A percentile compares a stretch with the other conserved stretches of the same genome.
These are phyloP conservation scores for Monilinia aucupariae DNA, from an alignment of 2,329 filamentous ascomycete species.

Conservation along the genomic window DNA sequence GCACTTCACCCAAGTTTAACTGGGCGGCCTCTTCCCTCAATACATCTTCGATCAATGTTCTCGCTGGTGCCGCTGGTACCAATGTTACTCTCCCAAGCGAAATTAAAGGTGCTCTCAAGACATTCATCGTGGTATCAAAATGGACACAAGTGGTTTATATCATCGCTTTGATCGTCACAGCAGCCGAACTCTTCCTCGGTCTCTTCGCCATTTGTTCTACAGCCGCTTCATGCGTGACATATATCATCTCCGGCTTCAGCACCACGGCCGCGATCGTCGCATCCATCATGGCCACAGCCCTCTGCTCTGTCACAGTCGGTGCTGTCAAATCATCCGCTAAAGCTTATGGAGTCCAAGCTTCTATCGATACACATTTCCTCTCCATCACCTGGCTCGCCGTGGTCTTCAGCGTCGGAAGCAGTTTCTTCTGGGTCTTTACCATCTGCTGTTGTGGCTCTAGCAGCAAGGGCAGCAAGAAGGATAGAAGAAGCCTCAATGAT, in stretches of 20 bases:
- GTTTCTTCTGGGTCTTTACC: slow-evolving; percentile 86
- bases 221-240: slow-evolving; percentile 75
- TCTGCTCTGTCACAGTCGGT: slow-evolving; percentile 64
- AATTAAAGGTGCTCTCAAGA: slow-evolving; percentile 61
- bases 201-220: slow-evolving; percentile 79
- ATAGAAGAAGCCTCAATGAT: slow-evolving; percentile 23
- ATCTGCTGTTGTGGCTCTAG: slow-evolving; percentile 71
- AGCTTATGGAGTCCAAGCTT: slow-evolving; percentile 63
- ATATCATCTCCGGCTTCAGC: slow-evolving; percentile 64
- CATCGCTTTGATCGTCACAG: slow-evolving; percentile 64
- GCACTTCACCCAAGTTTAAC: slow-evolving; percentile 65
- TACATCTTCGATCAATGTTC: slow-evolving; percentile 54
- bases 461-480: slow-evolving; percentile 21
- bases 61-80: slow-evolving; percentile 42
- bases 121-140: slow-evolving; percentile 67
- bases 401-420: slow-evolving; percentile 67
- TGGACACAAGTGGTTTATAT: slow-evolving; percentile 83
- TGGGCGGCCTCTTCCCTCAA: slow-evolving; percentile 73
- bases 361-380: slow-evolving; percentile 65
- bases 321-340: slow-evolving; percentile 62
- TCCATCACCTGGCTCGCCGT: slow-evolving; percentile 72
- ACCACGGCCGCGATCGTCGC: slow-evolving; percentile 51
- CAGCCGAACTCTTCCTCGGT: slow-evolving; percentile 68
- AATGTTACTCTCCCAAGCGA: slow-evolving; percentile 62
- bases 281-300: slow-evolving; percentile 67